Evolutionary conservation across 176 grass and related monocot species (phyloP).

Genomic region (Zizania latifolia): DNA sequence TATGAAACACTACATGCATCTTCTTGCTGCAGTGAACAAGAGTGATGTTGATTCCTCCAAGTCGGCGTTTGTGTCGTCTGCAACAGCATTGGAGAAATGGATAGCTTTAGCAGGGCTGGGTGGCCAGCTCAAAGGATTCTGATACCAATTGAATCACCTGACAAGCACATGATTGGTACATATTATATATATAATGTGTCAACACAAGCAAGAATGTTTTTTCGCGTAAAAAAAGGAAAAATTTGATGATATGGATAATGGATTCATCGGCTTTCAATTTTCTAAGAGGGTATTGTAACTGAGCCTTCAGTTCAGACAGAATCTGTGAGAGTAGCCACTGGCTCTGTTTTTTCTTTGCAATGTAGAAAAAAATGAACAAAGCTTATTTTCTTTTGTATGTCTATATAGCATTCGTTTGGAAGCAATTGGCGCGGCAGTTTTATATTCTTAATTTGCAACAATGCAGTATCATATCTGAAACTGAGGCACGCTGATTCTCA

Average conservation of each 20-base stretch:
- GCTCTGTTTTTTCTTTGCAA: background rate
- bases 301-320: background rate
- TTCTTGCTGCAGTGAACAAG: conserved; percentile 54
- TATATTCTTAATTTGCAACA: background rate
- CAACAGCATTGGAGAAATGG: conserved; percentile 83
- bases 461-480: background rate
- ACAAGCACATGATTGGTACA: background rate
- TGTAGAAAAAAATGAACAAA: background rate
- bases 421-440: background rate
- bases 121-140: conserved; percentile 75
- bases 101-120: conserved; percentile 55
- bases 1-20: background rate
- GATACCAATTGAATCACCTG: background rate
- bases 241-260: background rate
- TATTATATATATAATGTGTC: background rate
- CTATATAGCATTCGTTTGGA: background rate
- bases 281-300: conserved; percentile 12
- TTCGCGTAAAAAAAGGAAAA: background rate
- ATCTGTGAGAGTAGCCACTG: background rate
- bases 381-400: background rate
- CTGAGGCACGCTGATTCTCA: background rate
- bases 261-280: conserved; percentile 15
- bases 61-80: conserved; percentile 75
- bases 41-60: conserved; percentile 65
- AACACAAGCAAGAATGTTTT: background rate